These are phyloP conservation scores for Penicillium hordei DNA, from an alignment of 2,329 filamentous ascomycete species.

Conservation along the genomic window DNA sequence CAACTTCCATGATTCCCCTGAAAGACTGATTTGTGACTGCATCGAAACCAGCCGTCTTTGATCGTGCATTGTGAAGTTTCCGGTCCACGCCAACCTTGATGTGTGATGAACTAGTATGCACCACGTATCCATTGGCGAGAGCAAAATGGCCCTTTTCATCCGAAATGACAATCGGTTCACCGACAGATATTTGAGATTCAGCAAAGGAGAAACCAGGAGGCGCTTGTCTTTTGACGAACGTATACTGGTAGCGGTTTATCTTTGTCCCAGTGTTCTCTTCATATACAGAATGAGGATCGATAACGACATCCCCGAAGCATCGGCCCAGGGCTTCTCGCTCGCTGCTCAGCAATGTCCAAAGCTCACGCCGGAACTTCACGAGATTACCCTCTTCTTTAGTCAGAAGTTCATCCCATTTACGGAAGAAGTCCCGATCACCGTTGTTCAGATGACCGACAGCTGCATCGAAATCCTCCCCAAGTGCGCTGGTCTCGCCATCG, in stretches of 20 bases:
- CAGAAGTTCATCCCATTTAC: slow-evolving; percentile 89
- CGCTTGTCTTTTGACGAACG: slow-evolving; percentile 69
- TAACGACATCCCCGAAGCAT: slow-evolving; percentile 84
- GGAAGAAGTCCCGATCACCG: slow-evolving; percentile 77
- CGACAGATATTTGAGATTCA: slow-evolving; percentile 82
- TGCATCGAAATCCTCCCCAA: slow-evolving; percentile 79
- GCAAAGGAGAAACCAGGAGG: slow-evolving; percentile 73
- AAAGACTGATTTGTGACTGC: slow-evolving; percentile 78
- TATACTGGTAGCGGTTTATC: slow-evolving; percentile 90
- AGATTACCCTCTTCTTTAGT: slow-evolving; percentile 93
- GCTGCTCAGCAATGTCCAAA: slow-evolving; percentile 92
- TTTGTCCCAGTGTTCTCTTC: slow-evolving; percentile 71
- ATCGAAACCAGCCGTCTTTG: slow-evolving; percentile 73
- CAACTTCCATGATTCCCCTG: slow-evolving; percentile 85
- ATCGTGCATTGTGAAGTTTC: slow-evolving; percentile 80
- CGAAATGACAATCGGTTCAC: slow-evolving; percentile 93
- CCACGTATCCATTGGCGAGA: slow-evolving; percentile 86
- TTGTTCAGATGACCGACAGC: slow-evolving; percentile 74
- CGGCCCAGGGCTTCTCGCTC: slow-evolving; percentile 86
- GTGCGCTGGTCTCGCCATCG: slow-evolving; percentile 74
- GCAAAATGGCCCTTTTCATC: slow-evolving; percentile 95
- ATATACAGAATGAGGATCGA: slow-evolving; percentile 72
- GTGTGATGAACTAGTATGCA: slow-evolving; percentile 68
- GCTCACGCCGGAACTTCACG: slow-evolving; percentile 79
- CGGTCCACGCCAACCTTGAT: slow-evolving; percentile 91